phyloP scores from a whole-genome alignment of 352 stramenopile species.

The Globisporangium nagaii region DNA sequence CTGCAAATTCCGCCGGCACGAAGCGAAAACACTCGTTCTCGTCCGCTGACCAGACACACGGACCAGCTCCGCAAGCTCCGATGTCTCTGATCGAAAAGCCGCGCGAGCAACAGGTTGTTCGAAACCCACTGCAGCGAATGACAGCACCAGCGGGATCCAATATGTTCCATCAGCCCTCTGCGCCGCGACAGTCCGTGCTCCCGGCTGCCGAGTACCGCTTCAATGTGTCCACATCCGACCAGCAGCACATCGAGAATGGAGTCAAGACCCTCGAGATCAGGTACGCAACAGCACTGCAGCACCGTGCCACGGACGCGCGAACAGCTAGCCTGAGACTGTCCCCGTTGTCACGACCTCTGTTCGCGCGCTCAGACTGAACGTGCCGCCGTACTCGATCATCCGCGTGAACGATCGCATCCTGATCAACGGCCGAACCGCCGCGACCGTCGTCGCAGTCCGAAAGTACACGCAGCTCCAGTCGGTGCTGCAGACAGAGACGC shows the following conservation, averaged over 20 bases:
- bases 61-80: not conserved
- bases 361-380: conserved; percentile 34
- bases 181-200: conserved; percentile 5
- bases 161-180: not conserved
- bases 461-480: conserved; percentile 59
- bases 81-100: conserved; percentile 8
- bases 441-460: conserved; percentile 38
- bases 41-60: not conserved
- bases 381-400: conserved; percentile 65
- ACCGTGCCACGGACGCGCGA: too few species aligned
- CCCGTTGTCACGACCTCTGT: not conserved
- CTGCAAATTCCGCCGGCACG: not conserved
- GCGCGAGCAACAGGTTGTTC: not conserved
- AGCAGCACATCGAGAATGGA: conserved; percentile 39
- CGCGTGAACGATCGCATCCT: conserved; percentile 58
- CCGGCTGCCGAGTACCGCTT: conserved; percentile 57
- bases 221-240: conserved; percentile 30
- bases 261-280: conserved; percentile 61
- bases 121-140: conserved; percentile 3
- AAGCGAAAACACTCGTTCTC: conserved; percentile 8
- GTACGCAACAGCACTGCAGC: too few species aligned
- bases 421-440: conserved; percentile 42
- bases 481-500: conserved; percentile 46
- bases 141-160: not conserved
- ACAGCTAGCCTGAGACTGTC: too few species aligned